Evolutionary conservation across 1,139 yeast species (phyloP), one percentile per base, ranked within the genome.

Genomic region (Geotrichum histeridarum): DNA sequence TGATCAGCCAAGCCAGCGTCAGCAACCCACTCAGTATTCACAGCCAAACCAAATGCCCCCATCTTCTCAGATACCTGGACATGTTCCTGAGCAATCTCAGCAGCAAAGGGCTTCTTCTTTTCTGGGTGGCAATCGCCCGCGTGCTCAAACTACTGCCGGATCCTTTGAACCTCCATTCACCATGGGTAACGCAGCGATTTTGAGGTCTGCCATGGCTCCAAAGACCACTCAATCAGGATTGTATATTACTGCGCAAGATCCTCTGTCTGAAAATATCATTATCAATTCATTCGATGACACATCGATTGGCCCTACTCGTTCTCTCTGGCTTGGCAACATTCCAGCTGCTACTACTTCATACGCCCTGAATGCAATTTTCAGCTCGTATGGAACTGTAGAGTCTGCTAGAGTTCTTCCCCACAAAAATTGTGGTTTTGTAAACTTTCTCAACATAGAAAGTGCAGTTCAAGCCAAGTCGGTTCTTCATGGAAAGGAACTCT

Each of bases 401-500:
- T 74, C 82, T 41, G 83, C 90, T 8, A 77, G 90, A 53, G 77
- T 89, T 18, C 67, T 80, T 52, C 70, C 74, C 35, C 77, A 77
- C 51, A 73, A 77, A 50, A 76, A 76, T 54, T 74, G 79, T 64
- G 94, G 94, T 0, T 76, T 89, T 59, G 84, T 87, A 35, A 94
- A 86, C 68, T 90, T 88, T 70, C 75, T 79, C 4, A 74, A 77
- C 39, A 72, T 86, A 12, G 96, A 88, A 48, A 74, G 82, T 42
- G 95, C 98, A 11, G 81, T 86, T 77, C 79, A 77, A 47, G 88
- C 95, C 50, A 84, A 84, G 64, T 85, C 86, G 4, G 81, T 77
- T 50, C 79, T 90, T 64, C 86, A 86, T 64, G 95, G 90, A 60
- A 82, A 84, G 62, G 97, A 91, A 66, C 75, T 93, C 42, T 80